A percentile compares a stretch with the other conserved stretches of the same genome.
Conservation (phyloP, 139 green algal genomes). For the Haematococcus lacustris region DNA sequence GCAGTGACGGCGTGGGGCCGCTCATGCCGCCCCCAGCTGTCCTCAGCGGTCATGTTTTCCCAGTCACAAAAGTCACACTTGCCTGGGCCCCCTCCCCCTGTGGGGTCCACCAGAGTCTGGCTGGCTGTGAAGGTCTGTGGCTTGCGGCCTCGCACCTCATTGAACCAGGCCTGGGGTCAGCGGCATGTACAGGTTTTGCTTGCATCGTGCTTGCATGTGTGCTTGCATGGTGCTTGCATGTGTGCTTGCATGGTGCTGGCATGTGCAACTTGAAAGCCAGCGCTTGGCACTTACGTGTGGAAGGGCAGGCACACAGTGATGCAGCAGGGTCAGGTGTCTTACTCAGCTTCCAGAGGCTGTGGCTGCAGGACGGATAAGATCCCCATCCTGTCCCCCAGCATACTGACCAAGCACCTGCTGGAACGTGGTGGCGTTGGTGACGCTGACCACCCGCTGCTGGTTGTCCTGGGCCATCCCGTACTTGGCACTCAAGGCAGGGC, state of each 20-base stretch:
- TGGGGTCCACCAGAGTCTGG: conserved; percentile 29
- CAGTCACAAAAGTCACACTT: conserved; percentile 75
- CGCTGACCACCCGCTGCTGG: conserved; percentile 42
- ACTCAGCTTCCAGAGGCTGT: no score
- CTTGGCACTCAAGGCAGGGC: conserved; percentile 36
- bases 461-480: conserved; percentile 54
- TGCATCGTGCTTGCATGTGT: no score
- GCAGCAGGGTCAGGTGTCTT: no score
- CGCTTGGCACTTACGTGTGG: no score
- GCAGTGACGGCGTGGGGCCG: conserved; percentile 50
- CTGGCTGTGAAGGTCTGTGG: conserved; percentile 59
- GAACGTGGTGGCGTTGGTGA: conserved; percentile 27
- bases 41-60: conserved; percentile 49
- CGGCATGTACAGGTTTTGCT: no score
- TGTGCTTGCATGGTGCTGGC: no score
- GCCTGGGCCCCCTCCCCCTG: conserved; percentile 10
- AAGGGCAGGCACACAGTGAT: no score
- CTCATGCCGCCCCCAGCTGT: conserved; percentile 49
- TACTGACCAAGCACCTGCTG: conserved; percentile 3
- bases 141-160: conserved; percentile 55
- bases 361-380: no score
- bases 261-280: no score
- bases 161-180: conserved; percentile 62
- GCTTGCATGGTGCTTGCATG: no score
- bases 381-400: no score